A percentile compares a stretch with the other conserved stretches of the same genome.
These are phyloP conservation scores for Fusarium continuum DNA, from an alignment of 2,329 filamentous ascomycete genomes.

Conservation along the genomic window DNA sequence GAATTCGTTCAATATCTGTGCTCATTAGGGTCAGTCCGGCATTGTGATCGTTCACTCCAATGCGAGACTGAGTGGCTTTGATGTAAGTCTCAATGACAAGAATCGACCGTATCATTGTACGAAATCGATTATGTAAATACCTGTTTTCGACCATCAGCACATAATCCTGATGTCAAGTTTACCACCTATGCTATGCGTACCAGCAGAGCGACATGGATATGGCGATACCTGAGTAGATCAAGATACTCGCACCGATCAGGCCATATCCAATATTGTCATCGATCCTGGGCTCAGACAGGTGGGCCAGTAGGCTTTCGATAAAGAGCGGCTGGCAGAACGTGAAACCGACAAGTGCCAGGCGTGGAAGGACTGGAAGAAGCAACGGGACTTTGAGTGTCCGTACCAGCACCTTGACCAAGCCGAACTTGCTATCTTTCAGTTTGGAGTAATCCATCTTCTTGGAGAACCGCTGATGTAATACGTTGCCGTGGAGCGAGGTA, in stretches of 20 bases:
- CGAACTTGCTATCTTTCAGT: constrained; percentile 33
- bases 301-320: constrained; percentile 50
- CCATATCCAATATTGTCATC: constrained; percentile 50
- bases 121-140: constrained; percentile 2
- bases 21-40: constrained; percentile 58
- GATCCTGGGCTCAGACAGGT: constrained; percentile 42
- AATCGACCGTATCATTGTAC: constrained; percentile 45
- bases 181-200: constrained; percentile 36
- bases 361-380: constrained; percentile 48
- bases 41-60: constrained; percentile 48
- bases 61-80: constrained; percentile 45
- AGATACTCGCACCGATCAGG: constrained; percentile 51
- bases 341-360: constrained; percentile 51
- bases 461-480: constrained; percentile 32
- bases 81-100: constrained; percentile 47
- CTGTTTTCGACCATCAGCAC: not conserved
- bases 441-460: constrained; percentile 39
- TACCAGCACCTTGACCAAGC: constrained; percentile 44
- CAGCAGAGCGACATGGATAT: constrained; percentile 51
- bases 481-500: constrained; percentile 35
- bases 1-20: constrained; percentile 56
- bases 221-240: constrained; percentile 54
- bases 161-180: accelerated
- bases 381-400: constrained; percentile 45
- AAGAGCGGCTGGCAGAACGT: constrained; percentile 56